Percentiles rank a stretch among this genome's conserved stretches.
phyloP scores from a whole-genome alignment of 1,284 basidiomycete genomes.

The Flammula alnicola region DNA sequence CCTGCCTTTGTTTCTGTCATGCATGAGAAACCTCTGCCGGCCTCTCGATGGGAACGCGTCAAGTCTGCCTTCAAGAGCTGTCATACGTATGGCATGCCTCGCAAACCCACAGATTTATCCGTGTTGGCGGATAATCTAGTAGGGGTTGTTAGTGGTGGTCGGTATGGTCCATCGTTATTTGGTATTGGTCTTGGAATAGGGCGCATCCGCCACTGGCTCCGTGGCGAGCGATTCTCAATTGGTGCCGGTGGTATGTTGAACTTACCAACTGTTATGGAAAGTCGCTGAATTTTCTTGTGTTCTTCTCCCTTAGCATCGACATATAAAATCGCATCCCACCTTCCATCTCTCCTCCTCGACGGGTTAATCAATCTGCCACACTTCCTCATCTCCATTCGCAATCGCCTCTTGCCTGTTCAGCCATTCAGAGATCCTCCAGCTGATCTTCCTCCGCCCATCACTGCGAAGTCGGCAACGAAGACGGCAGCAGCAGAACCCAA shows the following conservation, averaged over 20 bases:
- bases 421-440: conserved; percentile 39
- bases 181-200: conserved; percentile 50
- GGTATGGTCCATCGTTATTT: conserved; percentile 42
- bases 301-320: conserved; percentile 53
- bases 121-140: conserved; percentile 63
- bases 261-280: background rate
- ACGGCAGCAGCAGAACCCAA: conserved; percentile 6
- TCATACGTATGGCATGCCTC: conserved; percentile 39
- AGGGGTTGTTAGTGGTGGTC: conserved; percentile 59
- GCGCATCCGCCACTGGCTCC: conserved; percentile 53
- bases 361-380: conserved; percentile 67
- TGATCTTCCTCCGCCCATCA: conserved; percentile 27
- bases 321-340: conserved; percentile 67
- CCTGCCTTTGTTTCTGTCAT: conserved; percentile 61
- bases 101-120: conserved; percentile 59
- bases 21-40: conserved; percentile 38
- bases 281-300: conserved; percentile 12
- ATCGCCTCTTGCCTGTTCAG: conserved; percentile 56
- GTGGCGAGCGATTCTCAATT: conserved; percentile 67
- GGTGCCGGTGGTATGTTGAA: conserved; percentile 71
- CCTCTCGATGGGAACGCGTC: conserved; percentile 34
- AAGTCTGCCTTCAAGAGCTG: conserved; percentile 34
- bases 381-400: conserved; percentile 62
- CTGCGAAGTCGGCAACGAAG: conserved; percentile 3
- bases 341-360: conserved; percentile 72